Evolutionary conservation across 768 basidiomycete genomes (phyloP), one percentile per base, ranked within the genome.

Genomic region (Termitomyces sp.): DNA sequence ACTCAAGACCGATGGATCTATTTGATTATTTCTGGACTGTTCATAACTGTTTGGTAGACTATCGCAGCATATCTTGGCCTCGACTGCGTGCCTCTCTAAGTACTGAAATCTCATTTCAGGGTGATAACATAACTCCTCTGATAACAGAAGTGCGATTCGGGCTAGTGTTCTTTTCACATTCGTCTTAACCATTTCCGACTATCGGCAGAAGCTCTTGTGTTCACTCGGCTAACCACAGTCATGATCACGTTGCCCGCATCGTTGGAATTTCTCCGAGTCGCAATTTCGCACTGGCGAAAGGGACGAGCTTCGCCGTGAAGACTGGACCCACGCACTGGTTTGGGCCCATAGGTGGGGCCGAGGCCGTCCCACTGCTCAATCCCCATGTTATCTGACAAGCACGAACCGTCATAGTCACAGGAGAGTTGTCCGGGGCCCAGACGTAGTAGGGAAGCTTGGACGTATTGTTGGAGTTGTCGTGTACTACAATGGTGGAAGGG

Each of bases 191-290:
- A 38, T 52, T 18, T 30, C 23, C 30, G n/a, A 46, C 43, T 14
- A 2, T 12, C 32, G n/a, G 33, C 54, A 44, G 47, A 56, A 40
- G 35, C 33, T 35, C 47, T 28, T 1, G 18, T 32, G 12, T 32
- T 38, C 23, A 32, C 20, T 40, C 57, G 20, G 36, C 26, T 46
- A 23, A 43, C 20, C 41, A 38, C 6, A 75, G 36, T 43, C 38
- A 50, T 55, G 26, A 30, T 61, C 56, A 63, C 28, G 52, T 57
- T 46, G 44, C 43, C 41, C 44, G 67, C 72, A 76, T 74, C 5
- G 73, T 71, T 5, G 76, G 77, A 32, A 78, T 71, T 52, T 78
- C 77, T 26, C 77, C 75, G 30, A 78, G 64, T 4, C 76, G 64
- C 61, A 77, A 55, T 61, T 74, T 76, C 5, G 75, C 75, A 23